phyloP scores from a whole-genome alignment of 768 basidiomycete species.

The Coprinopsis strossmayeri region DNA sequence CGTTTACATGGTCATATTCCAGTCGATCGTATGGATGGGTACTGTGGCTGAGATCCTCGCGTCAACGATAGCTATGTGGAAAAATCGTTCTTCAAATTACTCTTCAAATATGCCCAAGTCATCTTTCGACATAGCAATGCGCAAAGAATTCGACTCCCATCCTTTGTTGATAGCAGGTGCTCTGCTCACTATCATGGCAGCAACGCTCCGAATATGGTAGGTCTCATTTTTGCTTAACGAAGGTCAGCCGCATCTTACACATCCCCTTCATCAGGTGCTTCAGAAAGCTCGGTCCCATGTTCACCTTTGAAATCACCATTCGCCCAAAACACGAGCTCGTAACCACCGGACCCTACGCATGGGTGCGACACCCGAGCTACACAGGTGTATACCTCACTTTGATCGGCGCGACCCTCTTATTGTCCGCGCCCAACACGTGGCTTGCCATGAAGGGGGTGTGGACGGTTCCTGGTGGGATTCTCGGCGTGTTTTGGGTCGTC shows the following conservation, averaged over 20 bases:
- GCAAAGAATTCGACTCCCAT: neutral
- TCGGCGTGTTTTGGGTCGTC: conserved; percentile 22
- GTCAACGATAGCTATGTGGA: neutral
- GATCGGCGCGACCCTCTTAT: conserved; percentile 24
- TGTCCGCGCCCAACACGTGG: conserved; percentile 28
- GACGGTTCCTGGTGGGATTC: conserved; percentile 15
- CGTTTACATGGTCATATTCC: neutral
- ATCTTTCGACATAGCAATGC: neutral
- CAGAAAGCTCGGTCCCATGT: conserved; percentile 31
- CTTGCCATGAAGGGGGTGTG: conserved; percentile 18
- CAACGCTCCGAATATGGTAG: conserved; percentile 25
- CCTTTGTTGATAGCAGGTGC: conserved; percentile 18
- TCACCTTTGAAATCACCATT: conserved; percentile 38
- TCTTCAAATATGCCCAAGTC: no score
- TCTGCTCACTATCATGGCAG: conserved; percentile 19
- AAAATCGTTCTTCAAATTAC: no score
- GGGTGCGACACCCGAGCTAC: conserved; percentile 39
- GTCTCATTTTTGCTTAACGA: conserved; percentile 9
- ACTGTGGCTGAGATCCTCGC: neutral
- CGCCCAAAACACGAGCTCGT: conserved; percentile 33
- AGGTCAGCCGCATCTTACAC: no score
- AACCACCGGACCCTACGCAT: conserved; percentile 36
- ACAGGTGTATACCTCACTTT: conserved; percentile 33
- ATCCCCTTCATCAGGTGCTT: conserved; percentile 28
- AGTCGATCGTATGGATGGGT: conserved; percentile 8